Base-by-base conservation (phyloP, 345 rosid genomes). In the Eucalyptus sp. region DNA sequence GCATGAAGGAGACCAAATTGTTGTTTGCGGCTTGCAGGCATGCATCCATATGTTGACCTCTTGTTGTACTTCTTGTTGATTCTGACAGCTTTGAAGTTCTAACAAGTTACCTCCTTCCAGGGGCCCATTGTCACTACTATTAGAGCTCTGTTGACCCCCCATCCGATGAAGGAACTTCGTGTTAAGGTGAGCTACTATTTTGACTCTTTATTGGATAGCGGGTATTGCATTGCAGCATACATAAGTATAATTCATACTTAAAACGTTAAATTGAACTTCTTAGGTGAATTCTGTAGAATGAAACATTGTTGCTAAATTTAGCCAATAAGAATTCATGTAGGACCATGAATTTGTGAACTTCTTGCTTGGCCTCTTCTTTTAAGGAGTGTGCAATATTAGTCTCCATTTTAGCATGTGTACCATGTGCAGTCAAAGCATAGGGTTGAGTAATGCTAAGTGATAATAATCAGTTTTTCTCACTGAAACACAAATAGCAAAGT, bases 161-260 rank as follows among this genome's bases (percentile, higher is more conserved):
- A 97, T 92, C 99, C 99, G 56, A 97, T 97, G 99, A 97, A 96
- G 93, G 99, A 97, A 95, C 93, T 96, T 66, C 94, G 99, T 54
- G 97, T 98, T 87, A 97, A 98, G 98, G 99, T 97, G 89, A 86
- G 90, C 25, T 76, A 76, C 44, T 88, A 51, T 87, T 46, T 64
- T 41, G 8, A 31, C n/a, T 25, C 62, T 64, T 86, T 41, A 20
- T 58, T n/a, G 31, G 24, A 17, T 50, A 86, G 25, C 8, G 31
- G 56, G 24, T 37, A 18, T 71, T 37, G 83, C 83, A 10, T 76
- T 76, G 83, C 48, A 37, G 27, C 14, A 37, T 37, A 37, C 27
- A 6, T 76, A 37, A 76, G 15, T 76, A 37, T 76, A 76, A 76
- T 76, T 37, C 83, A 18, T 18, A 76, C 48, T 76, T 18, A 37